Base-by-base conservation (phyloP, 1,284 basidiomycete species). In the Caloboletus inedulis region DNA sequence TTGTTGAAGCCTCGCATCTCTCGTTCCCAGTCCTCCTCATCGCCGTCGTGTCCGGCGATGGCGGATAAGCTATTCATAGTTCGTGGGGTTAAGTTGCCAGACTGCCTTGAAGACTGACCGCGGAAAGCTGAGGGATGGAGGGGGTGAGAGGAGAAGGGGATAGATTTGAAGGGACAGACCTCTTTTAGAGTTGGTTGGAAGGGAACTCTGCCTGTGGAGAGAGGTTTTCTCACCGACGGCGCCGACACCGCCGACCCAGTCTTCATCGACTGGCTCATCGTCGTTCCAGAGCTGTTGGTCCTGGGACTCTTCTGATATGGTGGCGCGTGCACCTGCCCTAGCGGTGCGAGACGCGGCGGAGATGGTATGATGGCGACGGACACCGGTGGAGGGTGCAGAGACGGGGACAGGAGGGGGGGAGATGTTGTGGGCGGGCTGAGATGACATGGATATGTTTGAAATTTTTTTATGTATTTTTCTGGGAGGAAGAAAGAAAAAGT, bases 1-100 rank as follows among this genome's bases (percentile, higher is more conserved):
- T 81, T 69, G 51, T 69, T 69, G 70, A 69, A 76, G 64, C 80
- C 82, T 14, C 76, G 77, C 63, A 85, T 77, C 33, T 83, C 82
- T 40, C 77, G 74, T 66, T 89, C 87, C 89, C 89, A 91, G 55
- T 88, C 85, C 59, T 90, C 89, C 68, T 91, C 89, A 56, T 91
- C 88, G 60, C 83, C 87, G 61, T 90, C 88, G 62, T 89, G 87
- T 42, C 89, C 89, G 47, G 86, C 81, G 68, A 91, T 91, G 51
- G 85, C 85, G 37, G 85, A 80, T 47, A 91, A 79, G 67, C 86
- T 89, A 63, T 89, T 91, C 70, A 91, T 73, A n/a, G 81, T 80
- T 54, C 86, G 82, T 31, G 87, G 85, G 25, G 85, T 85, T 58
- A 78, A 67, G 59, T 74, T 83, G 23, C 86, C 86, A 12, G 79